Conservation (phyloP, 1,139 yeast species). For the Taiozyma sp. region DNA sequence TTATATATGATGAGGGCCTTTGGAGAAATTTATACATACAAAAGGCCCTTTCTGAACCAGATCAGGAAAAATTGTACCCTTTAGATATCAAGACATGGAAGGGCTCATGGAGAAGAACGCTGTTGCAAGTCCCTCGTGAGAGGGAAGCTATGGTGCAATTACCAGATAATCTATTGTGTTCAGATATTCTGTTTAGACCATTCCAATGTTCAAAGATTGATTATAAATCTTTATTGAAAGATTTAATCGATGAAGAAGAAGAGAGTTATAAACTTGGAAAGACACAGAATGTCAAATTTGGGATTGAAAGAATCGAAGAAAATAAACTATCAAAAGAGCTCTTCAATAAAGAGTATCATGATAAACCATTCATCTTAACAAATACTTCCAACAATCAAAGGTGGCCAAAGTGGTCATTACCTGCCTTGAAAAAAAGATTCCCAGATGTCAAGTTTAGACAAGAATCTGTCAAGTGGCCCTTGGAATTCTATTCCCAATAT, state of each 20-base stretch:
- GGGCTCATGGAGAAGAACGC: constrained; percentile 76
- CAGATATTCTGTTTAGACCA: constrained; percentile 72
- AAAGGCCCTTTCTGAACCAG: constrained; percentile 14
- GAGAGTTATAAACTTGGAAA: constrained; percentile 18
- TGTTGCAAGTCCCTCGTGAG: constrained; percentile 35
- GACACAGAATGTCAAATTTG: constrained; percentile 26
- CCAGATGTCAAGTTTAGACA: constrained; percentile 68
- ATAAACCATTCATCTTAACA: constrained; percentile 66
- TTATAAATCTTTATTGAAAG: constrained; percentile 44
- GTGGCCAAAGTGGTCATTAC: constrained; percentile 71
- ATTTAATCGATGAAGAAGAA: constrained; percentile 45
- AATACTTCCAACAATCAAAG: constrained; percentile 32
- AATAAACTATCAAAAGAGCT: constrained; percentile 33
- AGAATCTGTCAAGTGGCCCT: constrained; percentile 81
- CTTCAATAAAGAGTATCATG: constrained; percentile 44
- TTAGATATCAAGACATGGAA: constrained; percentile 43
- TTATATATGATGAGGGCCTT: constrained; percentile 65
- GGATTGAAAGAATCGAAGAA: constrained; percentile 40
- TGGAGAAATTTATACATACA: constrained; percentile 62
- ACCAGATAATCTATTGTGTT: constrained; percentile 36
- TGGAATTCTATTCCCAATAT: constrained; percentile 58
- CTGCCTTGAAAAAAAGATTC: constrained; percentile 44
- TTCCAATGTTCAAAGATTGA: constrained; percentile 73
- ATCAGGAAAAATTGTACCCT: constrained; percentile 18
- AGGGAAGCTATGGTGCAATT: constrained; percentile 40